A percentile compares a stretch with the other conserved stretches of the same genome.
Evolutionary conservation across 192 early-diverging fungal genomes (phyloP).

Genomic region (Geranomyces variabilis): DNA sequence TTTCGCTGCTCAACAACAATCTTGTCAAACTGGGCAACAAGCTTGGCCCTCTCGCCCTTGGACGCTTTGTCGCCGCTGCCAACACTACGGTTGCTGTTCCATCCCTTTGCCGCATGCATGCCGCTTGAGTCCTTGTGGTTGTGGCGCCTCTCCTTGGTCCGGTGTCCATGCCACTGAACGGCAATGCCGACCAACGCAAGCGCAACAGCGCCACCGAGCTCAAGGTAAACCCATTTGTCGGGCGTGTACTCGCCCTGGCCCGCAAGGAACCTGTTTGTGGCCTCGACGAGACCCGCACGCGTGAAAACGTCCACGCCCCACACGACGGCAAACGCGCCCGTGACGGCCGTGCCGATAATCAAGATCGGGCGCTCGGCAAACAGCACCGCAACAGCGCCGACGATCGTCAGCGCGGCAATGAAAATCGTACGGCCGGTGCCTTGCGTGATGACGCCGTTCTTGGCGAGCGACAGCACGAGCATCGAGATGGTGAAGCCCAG

Average conservation of each 20-base stretch:
- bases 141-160: background rate
- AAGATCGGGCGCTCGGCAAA: constrained; percentile 67
- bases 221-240: constrained; percentile 58
- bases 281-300: constrained; percentile 71
- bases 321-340: constrained; percentile 79
- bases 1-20: constrained; percentile 4
- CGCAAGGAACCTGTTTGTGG: constrained; percentile 60
- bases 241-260: constrained; percentile 50
- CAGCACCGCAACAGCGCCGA: constrained; percentile 67
- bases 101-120: background rate
- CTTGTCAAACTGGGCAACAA: constrained; percentile 13
- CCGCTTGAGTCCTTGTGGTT: background rate
- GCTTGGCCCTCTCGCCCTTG: background rate
- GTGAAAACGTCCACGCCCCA: constrained; percentile 82
- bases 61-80: background rate
- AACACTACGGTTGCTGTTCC: background rate
- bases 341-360: constrained; percentile 72
- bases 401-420: constrained; percentile 62
- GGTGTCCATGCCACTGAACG: constrained; percentile 56
- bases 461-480: constrained; percentile 68
- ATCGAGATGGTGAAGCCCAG: constrained; percentile 77
- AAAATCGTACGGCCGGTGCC: constrained; percentile 71
- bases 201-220: constrained; percentile 70
- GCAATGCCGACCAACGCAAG: constrained; percentile 65
- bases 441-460: constrained; percentile 64